phyloP scores from a whole-genome alignment of 768 basidiomycete species.

The Podaxis sp. region DNA sequence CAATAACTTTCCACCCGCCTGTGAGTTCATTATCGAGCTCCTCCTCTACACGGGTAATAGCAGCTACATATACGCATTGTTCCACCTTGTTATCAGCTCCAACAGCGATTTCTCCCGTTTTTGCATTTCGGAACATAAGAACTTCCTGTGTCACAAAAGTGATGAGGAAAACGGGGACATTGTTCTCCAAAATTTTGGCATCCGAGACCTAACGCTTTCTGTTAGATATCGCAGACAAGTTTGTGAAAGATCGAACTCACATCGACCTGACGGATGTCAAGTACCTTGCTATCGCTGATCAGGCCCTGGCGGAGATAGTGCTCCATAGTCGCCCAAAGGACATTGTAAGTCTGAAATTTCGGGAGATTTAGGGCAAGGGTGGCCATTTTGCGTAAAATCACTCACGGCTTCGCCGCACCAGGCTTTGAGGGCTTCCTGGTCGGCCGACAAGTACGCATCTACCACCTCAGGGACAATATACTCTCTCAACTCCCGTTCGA shows the following conservation, averaged over 20 bases:
- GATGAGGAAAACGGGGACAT: constrained; percentile 87
- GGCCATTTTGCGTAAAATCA: not conserved
- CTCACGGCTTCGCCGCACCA: constrained; percentile 98
- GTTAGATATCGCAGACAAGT: not conserved
- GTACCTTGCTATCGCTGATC: constrained; percentile 88
- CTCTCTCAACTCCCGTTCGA: constrained; percentile 88
- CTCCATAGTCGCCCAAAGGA: constrained; percentile 98
- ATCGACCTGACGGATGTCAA: constrained; percentile 97
- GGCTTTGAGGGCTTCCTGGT: constrained; percentile 76
- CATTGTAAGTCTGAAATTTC: constrained; percentile 80
- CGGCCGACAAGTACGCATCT: constrained; percentile 91
- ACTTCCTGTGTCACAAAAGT: constrained; percentile 95
- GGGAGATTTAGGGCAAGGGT: not conserved
- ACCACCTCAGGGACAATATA: constrained; percentile 98
- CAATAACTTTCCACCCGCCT: constrained; percentile 97
- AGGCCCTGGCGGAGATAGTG: constrained; percentile 90
- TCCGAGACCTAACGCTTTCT: constrained; percentile 58
- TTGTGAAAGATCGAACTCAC: constrained; percentile 44
- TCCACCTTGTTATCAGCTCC: constrained; percentile 92
- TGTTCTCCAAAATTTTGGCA: constrained; percentile 89
- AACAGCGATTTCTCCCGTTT: constrained; percentile 82
- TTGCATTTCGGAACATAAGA: constrained; percentile 85
- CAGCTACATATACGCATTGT: constrained; percentile 91
- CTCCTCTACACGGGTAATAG: constrained; percentile 83
- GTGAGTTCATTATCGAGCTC: constrained; percentile 92